Conservation (phyloP, 768 basidiomycete genomes). For the Russula olivacea region DNA sequence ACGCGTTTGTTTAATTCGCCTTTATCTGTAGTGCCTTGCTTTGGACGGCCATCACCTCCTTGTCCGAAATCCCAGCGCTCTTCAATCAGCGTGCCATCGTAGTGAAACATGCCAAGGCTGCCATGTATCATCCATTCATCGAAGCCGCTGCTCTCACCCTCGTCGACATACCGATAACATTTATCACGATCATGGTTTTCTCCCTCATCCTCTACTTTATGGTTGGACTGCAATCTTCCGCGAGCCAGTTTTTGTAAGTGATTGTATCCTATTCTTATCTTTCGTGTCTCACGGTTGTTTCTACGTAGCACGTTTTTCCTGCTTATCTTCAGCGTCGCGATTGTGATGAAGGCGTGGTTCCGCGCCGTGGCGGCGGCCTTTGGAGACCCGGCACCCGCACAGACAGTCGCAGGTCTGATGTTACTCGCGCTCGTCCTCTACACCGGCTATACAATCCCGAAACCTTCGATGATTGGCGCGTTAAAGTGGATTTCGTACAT, state of each 20-base stretch:
- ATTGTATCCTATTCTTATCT: neutral
- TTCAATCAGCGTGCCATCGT: constrained; percentile 58
- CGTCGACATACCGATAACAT: constrained; percentile 55
- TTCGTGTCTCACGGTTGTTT: constrained; percentile 9
- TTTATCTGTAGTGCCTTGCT: constrained; percentile 49
- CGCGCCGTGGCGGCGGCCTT: constrained; percentile 58
- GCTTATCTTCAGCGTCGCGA: constrained; percentile 49
- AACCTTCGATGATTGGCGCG: constrained; percentile 59
- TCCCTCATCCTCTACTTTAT: constrained; percentile 55
- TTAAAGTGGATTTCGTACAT: constrained; percentile 62
- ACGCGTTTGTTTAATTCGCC: neutral
- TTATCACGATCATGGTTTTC: constrained; percentile 43
- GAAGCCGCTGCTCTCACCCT: constrained; percentile 53
- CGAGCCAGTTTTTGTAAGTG: constrained; percentile 61
- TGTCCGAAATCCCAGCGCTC: constrained; percentile 57
- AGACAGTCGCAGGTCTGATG: constrained; percentile 48
- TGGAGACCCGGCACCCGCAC: constrained; percentile 53
- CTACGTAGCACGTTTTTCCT: constrained; percentile 49
- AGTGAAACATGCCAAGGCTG: constrained; percentile 49
- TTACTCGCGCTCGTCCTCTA: constrained; percentile 52
- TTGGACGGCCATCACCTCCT: constrained; percentile 50
- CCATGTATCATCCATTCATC: constrained; percentile 55
- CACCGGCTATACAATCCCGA: constrained; percentile 56
- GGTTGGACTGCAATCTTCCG: constrained; percentile 48
- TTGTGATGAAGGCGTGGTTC: constrained; percentile 75